Base-by-base conservation (phyloP, 2,329 filamentous ascomycete genomes). In the Pseudocercospora fuligena region DNA sequence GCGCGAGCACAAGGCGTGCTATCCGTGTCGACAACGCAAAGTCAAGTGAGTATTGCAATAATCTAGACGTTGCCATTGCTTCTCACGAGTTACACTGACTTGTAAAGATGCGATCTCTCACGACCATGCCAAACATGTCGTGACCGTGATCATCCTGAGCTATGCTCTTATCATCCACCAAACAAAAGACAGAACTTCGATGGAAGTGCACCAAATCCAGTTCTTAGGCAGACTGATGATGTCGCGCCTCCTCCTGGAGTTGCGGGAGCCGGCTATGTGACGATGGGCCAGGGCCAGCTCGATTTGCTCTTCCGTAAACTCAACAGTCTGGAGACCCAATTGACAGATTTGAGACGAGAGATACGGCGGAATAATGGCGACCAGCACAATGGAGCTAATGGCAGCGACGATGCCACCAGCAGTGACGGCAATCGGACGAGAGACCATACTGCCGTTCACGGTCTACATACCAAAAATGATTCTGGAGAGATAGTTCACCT, bases 401-500 rank as follows among this genome's bases (percentile, higher is more conserved):
- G 73, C 33, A 71, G 69, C 46, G 64, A 73, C 25, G 68, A 60
- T 7, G 61, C 68, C 3, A 61, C 65, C 5, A 58, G 68, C 56
- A 68, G 66, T 31, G 63, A 67, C 23, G 59, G 66, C 5, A 60
- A 49, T 19, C 61, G 62, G 11, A 14, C 40, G 23, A 68, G 69
- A n/a, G 73, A 77, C 59, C 82, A 83, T 63, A 78, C 81, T 0
- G 78, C 80, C 33, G 78, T 81, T 2, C 86, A 89, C 73, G 87
- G 87, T 2, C 84, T 89, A 25, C 87, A 89, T 75, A 86, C 87
- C 6, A 81, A 82, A 63, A 89, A 89, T 73, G 86, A 86, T 64
- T 71, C 69, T 29, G 31, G 51, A 14, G 85, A 87, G 68, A 88
- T 85, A 4, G 85, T 89, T 23, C 87, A 89, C 74, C 78, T 89